Percentiles rank a stretch among this genome's conserved stretches.
phyloP scores from a whole-genome alignment of 2,329 filamentous ascomycete genomes.

The Hypoxylon sp. region DNA sequence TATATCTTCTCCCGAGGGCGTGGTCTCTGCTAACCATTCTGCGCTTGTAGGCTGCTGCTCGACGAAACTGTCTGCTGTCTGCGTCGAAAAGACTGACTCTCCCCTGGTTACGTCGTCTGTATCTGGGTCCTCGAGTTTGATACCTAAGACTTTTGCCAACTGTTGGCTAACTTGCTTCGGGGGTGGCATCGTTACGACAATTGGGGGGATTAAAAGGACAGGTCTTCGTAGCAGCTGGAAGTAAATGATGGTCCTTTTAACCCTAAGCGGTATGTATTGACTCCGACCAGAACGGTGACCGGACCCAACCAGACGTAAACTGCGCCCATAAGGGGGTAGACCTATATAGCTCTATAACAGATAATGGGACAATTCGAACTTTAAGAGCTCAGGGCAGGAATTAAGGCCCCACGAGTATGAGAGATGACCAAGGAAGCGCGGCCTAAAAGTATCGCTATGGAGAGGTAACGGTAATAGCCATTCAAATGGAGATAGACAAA shows the following conservation, averaged over 20 bases:
- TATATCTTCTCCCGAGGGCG: conserved; percentile 70
- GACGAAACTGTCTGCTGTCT: conserved; percentile 81
- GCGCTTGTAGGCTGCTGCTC: conserved; percentile 81
- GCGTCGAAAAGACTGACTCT: conserved; percentile 82
- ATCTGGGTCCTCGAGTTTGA: conserved; percentile 81
- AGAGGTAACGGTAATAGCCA: conserved; percentile 25
- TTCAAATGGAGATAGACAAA: conserved; percentile 11
- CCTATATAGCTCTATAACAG: conserved; percentile 1
- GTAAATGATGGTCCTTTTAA: neutral
- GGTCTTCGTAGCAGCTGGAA: neutral
- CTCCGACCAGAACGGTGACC: neutral
- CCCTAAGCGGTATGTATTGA: neutral
- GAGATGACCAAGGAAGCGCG: conserved; percentile 11
- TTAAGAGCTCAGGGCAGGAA: neutral
- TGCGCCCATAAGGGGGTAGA: neutral
- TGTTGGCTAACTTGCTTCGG: conserved; percentile 74
- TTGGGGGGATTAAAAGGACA: conserved; percentile 8
- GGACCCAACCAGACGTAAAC: neutral
- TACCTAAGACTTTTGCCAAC: conserved; percentile 83
- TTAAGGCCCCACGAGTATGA: conserved; percentile 1
- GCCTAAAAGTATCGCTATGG: conserved; percentile 17
- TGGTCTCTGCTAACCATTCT: conserved; percentile 77
- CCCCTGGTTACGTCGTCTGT: conserved; percentile 77
- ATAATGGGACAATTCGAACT: neutral
- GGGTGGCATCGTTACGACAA: conserved; percentile 54